phyloP scores from a whole-genome alignment of 2,329 filamentous ascomycete species.

The Colletotrichum ledebouriae region DNA sequence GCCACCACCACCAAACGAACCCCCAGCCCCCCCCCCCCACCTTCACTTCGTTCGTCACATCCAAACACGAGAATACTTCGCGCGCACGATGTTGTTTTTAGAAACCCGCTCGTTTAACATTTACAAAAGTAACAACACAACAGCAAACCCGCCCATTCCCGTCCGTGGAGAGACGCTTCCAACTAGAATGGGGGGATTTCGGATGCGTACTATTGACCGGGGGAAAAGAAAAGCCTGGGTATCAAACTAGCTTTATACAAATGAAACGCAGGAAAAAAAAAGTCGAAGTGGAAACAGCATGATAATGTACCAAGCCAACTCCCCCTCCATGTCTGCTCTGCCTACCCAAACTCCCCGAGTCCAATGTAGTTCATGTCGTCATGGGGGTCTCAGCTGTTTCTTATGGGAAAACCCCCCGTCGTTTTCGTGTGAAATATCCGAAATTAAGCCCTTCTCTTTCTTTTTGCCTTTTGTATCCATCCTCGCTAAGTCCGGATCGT shows the following conservation, averaged over 20 bases:
- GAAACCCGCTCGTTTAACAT: constrained; percentile 8
- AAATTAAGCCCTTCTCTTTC: constrained; percentile 7
- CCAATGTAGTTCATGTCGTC: constrained; percentile 33
- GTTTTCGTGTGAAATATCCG: neutral
- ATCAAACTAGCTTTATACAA: constrained; percentile 41
- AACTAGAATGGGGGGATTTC: too few species aligned
- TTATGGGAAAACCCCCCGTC: neutral
- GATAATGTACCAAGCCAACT: constrained; percentile 2
- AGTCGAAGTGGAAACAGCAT: neutral
- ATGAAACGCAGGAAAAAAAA: constrained; percentile 18
- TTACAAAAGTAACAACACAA: neutral
- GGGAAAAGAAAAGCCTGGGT: constrained; percentile 30
- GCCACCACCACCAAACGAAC: too few species aligned
- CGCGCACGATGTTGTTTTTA: too few species aligned
- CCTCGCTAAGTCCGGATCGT: constrained; percentile 49
- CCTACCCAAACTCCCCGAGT: constrained; percentile 31
- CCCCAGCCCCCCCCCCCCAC: too few species aligned
- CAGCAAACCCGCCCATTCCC: constrained; percentile 1
- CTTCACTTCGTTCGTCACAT: too few species aligned
- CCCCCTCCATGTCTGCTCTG: constrained; percentile 16
- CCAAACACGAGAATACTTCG: too few species aligned
- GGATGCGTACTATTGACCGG: constrained; percentile 4
- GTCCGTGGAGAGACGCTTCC: neutral
- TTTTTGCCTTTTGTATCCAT: constrained; percentile 30
- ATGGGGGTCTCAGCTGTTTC: constrained; percentile 17